Conservation (phyloP, 148 eudicot genomes). For the Rhododendron vialii region DNA sequence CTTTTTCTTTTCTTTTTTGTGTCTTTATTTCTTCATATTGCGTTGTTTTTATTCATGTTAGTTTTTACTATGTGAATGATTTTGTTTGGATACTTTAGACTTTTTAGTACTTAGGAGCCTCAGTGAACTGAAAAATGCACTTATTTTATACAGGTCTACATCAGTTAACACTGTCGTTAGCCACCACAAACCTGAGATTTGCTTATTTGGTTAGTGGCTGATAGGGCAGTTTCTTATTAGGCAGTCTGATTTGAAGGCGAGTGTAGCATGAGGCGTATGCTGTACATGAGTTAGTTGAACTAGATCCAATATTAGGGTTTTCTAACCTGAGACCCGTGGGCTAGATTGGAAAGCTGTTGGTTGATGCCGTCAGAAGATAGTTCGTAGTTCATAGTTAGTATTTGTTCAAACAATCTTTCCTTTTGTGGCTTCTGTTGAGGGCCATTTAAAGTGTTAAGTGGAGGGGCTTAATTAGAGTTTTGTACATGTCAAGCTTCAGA, state of each 20-base stretch:
- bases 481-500: background rate
- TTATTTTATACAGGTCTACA: background rate
- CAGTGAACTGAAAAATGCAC: background rate
- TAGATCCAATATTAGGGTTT: constrained; percentile 1
- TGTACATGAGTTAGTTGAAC: background rate
- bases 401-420: background rate
- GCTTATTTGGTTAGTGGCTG: background rate
- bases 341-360: background rate
- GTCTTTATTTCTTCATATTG: background rate
- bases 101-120: background rate
- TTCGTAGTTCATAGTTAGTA: background rate
- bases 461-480: background rate
- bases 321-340: background rate
- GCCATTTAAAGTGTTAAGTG: background rate
- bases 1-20: background rate
- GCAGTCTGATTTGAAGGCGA: background rate
- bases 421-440: background rate
- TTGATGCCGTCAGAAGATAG: background rate
- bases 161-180: background rate
- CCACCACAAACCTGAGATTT: background rate
- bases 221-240: background rate
- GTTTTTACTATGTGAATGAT: background rate
- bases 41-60: background rate
- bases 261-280: background rate
- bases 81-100: background rate